These are phyloP conservation scores for Penicillium hordei DNA, from an alignment of 2,329 filamentous ascomycete species.

Conservation along the genomic window DNA sequence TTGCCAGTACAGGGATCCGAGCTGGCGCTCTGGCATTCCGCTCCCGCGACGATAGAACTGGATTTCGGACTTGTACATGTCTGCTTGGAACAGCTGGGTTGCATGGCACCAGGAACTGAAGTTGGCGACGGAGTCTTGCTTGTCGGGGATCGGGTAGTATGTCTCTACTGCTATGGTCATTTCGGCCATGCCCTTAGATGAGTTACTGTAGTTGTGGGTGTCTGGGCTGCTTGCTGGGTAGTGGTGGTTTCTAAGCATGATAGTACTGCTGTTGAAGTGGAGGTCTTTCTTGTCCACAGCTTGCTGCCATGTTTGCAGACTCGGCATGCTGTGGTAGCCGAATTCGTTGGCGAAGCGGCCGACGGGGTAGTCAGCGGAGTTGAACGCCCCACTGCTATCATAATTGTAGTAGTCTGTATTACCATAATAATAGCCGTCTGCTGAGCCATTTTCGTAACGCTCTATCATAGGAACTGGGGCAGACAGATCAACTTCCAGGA, in stretches of 20 bases:
- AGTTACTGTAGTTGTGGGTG: conserved; percentile 46
- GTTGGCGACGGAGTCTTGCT: conserved; percentile 55
- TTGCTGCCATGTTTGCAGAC: conserved; percentile 58
- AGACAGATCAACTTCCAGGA: conserved; percentile 55
- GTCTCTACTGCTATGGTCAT: conserved; percentile 58
- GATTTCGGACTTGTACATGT: conserved; percentile 61
- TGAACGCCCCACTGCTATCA: conserved; percentile 52
- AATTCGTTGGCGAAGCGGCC: conserved; percentile 65
- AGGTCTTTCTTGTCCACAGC: conserved; percentile 54
- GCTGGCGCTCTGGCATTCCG: conserved; percentile 57
- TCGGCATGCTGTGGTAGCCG: conserved; percentile 64
- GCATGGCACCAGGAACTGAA: conserved; percentile 63
- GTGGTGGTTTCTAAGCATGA: conserved; percentile 61
- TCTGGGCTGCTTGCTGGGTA: conserved; percentile 53
- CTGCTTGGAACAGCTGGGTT: conserved; percentile 65
- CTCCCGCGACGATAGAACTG: conserved; percentile 62
- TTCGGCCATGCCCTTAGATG: conserved; percentile 47
- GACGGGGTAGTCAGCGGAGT: conserved; percentile 56
- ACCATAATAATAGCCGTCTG: conserved; percentile 55
- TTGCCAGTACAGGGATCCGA: conserved; percentile 65
- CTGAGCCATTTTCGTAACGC: conserved; percentile 56
- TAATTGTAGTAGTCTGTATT: conserved; percentile 65
- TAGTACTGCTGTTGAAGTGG: conserved; percentile 57
- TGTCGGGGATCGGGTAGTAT: conserved; percentile 59
- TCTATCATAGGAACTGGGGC: conserved; percentile 55